Evolutionary conservation across 345 rosid species (phyloP), one percentile per base, ranked within the genome.

Genomic region (Mallotus nudiflorus): DNA sequence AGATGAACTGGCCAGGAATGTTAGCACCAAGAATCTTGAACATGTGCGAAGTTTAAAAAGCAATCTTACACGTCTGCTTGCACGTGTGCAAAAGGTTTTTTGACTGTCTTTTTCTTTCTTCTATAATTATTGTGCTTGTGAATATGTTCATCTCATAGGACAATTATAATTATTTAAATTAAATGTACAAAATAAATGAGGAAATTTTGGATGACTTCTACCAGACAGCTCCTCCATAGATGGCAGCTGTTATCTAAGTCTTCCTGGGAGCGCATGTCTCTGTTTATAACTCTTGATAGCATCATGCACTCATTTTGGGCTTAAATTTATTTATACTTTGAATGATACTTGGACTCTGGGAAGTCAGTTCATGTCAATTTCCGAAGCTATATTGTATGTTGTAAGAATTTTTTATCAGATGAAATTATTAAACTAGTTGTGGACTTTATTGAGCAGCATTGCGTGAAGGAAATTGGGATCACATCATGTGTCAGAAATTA

Each of bases 11-110:
- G 91, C 99, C 24, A 87, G 82, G 78, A 92, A 82, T 70, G 96
- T 95, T 60, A 95, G 93, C 77, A 90, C 97, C 20, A 91, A 86
- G 74, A 94, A 94, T 86, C 98, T 94, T 72, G 98, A 94, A 67
- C 88, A 77, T 65, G 97, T 94, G 6, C 86, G 96, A 48, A 88
- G 91, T 82, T 81, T 94, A 74, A 91, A 94, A 85, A 90, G 98
- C 77, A 87, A 84, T 71, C 95, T 91, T 70, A 91, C 97, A 1
- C 95, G 88, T 61, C 84, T 94, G 48, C 95, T 91, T 44, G 97
- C 96, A 10, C 95, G 92, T 45, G 96, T 94, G 8, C 96, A 91
- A 73, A 94, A 94, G 98, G 98, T 93, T 73, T 62, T 27, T 22
- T 48, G 12, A 35, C 19, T 55, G 6, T 69, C 52, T 46, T 5